Evolutionary conservation across 768 basidiomycete genomes (phyloP).

Genomic region (Auricularia auricula-judae): DNA sequence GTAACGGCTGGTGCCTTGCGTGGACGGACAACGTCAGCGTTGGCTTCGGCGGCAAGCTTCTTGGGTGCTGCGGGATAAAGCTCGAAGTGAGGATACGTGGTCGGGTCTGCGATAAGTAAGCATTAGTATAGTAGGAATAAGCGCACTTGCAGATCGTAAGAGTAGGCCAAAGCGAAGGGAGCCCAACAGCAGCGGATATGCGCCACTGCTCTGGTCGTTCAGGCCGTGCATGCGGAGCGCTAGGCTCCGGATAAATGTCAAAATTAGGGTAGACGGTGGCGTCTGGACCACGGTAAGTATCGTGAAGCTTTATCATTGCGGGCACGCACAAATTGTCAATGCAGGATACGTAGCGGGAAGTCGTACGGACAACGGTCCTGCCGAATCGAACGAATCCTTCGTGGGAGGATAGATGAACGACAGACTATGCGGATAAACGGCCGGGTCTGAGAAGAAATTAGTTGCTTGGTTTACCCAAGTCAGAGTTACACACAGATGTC

Average conservation of each 20-base stretch:
- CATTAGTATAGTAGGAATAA: not conserved
- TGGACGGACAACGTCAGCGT: not conserved
- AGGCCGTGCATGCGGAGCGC: slow-evolving; percentile 10
- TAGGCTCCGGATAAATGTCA: slow-evolving; percentile 14
- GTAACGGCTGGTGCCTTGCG: no score
- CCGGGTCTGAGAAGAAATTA: slow-evolving; percentile 19
- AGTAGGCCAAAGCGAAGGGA: not conserved
- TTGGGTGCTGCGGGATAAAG: slow-evolving; percentile 1
- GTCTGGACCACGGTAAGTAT: not conserved
- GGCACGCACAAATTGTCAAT: slow-evolving; percentile 20
- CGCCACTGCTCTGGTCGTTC: not conserved
- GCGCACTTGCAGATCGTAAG: slow-evolving; percentile 2
- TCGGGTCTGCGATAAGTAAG: not conserved
- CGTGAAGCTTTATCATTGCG: not conserved
- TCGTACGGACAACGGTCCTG: not conserved
- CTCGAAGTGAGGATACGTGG: slow-evolving; percentile 6
- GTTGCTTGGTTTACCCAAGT: not conserved
- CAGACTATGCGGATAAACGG: slow-evolving; percentile 31
- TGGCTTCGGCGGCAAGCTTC: not conserved
- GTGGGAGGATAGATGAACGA: slow-evolving; percentile 24
- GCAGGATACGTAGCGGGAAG: slow-evolving; percentile 14
- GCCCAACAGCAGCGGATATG: not conserved
- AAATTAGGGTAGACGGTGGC: slow-evolving; percentile 20
- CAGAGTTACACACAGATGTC: not conserved
- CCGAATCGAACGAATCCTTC: not conserved